phyloP scores from a whole-genome alignment of 2,329 filamentous ascomycete species.

The Aspergillus phoenicis region DNA sequence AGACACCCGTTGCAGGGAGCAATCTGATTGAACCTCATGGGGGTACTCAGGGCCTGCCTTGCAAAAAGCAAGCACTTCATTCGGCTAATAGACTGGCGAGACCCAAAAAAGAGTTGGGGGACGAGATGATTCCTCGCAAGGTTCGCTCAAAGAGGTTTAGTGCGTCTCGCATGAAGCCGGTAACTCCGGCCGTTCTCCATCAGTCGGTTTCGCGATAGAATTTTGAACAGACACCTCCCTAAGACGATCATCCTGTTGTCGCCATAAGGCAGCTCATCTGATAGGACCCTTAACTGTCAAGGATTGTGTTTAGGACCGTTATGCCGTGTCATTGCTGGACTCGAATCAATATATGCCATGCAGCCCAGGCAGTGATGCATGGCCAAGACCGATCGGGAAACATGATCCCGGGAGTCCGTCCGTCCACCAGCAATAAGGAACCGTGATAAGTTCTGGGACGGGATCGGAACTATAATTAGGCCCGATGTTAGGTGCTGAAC shows the following conservation, averaged over 20 bases:
- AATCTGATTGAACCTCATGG: background rate
- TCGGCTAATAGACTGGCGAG: slow-evolving; percentile 6
- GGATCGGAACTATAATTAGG: too few relatives aligned
- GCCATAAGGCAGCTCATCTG: too few relatives aligned
- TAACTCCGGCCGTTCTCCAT: background rate
- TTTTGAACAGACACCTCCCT: background rate
- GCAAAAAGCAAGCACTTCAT: slow-evolving; percentile 6
- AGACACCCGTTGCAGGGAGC: background rate
- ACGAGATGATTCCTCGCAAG: slow-evolving; percentile 28
- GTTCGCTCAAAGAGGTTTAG: slow-evolving; percentile 31
- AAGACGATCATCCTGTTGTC: background rate
- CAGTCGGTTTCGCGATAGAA: background rate
- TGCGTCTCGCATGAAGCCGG: slow-evolving; percentile 9
- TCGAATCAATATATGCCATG: too few relatives aligned
- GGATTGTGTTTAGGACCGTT: too few relatives aligned
- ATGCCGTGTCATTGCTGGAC: too few relatives aligned
- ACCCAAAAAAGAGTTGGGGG: slow-evolving; percentile 1
- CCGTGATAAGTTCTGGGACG: too few relatives aligned
- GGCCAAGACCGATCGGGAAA: too few relatives aligned
- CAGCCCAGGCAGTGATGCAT: too few relatives aligned
- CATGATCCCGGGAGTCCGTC: too few relatives aligned
- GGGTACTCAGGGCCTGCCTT: background rate
- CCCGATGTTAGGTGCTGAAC: too few relatives aligned
- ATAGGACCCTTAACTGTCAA: too few relatives aligned
- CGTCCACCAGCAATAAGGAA: too few relatives aligned